Conservation (phyloP, 2,329 filamentous ascomycete genomes). For the Hawksworthiomyces lignivorus region DNA sequence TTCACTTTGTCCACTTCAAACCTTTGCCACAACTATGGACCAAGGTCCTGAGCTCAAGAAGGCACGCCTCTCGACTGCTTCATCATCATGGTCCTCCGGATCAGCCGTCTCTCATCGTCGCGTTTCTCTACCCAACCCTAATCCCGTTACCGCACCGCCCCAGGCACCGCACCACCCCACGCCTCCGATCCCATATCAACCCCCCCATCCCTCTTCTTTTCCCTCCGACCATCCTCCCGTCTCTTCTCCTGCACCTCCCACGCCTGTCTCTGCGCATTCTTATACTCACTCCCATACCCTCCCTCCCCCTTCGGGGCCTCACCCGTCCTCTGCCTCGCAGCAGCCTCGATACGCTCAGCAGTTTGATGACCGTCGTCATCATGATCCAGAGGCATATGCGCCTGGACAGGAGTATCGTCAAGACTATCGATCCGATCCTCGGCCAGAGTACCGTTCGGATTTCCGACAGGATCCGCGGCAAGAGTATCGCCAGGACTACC, state of each 20-base stretch:
- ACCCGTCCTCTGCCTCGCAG: too few species aligned
- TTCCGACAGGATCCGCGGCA: too few species aligned
- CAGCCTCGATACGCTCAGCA: conserved; percentile 11
- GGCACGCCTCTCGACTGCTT: conserved; percentile 9
- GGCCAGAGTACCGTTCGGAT: too few species aligned
- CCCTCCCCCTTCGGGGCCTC: too few species aligned
- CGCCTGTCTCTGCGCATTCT: not conserved
- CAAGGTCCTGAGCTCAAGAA: conserved; percentile 12
- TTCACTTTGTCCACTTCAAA: conserved; percentile 6
- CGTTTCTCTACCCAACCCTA: conserved; percentile 40
- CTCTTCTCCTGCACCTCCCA: conserved; percentile 13
- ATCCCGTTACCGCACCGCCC: conserved; percentile 23
- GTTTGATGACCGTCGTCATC: conserved; percentile 15
- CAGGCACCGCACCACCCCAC: conserved; percentile 29
- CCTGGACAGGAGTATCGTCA: too few species aligned
- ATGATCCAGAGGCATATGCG: not conserved
- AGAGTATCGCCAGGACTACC: conserved; percentile 14
- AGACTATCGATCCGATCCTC: too few species aligned
- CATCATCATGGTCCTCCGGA: conserved; percentile 9
- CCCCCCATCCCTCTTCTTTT: conserved; percentile 29
- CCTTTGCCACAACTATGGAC: conserved; percentile 11
- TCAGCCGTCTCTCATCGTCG: conserved; percentile 15
- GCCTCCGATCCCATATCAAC: conserved; percentile 31
- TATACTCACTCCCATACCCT: not conserved
- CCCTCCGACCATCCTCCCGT: conserved; percentile 29